Percentiles rank a stretch among this genome's conserved stretches.
phyloP scores from a whole-genome alignment of 805 yeast genomes.

The Isabelozyma heimii region DNA sequence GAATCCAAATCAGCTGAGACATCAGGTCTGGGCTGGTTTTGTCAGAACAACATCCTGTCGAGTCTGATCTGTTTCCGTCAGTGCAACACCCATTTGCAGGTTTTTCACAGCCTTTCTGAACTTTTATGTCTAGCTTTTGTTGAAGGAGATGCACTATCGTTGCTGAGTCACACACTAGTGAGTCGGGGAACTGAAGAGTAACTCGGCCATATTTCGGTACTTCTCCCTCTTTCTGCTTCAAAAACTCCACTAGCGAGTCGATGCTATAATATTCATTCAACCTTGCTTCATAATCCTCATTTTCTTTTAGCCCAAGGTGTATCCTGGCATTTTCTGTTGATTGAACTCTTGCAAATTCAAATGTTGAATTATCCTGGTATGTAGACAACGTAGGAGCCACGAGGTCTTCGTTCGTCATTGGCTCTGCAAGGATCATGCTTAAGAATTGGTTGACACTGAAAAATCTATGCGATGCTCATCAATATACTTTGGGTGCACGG shows the following conservation, averaged over 20 bases:
- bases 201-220: constrained; percentile 43
- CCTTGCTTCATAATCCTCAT: constrained; percentile 22
- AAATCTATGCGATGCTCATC: neutral
- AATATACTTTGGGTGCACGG: neutral
- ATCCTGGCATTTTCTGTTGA: constrained; percentile 15
- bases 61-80: neutral
- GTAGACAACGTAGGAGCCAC: constrained; percentile 75
- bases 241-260: constrained; percentile 40
- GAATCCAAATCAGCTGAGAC: constrained; percentile 59
- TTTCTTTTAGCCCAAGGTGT: constrained; percentile 22
- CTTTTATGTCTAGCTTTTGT: constrained; percentile 20
- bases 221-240: constrained; percentile 27
- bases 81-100: neutral
- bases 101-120: neutral
- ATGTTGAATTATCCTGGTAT: constrained; percentile 60
- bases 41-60: neutral
- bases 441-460: neutral
- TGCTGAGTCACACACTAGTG: constrained; percentile 73
- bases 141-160: constrained; percentile 59
- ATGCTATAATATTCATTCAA: constrained; percentile 56
- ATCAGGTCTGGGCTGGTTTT: neutral
- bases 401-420: constrained; percentile 11
- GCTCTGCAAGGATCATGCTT: neutral
- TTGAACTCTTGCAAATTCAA: constrained; percentile 44
- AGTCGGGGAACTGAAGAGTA: constrained; percentile 90